Base-by-base conservation (phyloP, 257 asterid species). In the Ehretia macrophylla region DNA sequence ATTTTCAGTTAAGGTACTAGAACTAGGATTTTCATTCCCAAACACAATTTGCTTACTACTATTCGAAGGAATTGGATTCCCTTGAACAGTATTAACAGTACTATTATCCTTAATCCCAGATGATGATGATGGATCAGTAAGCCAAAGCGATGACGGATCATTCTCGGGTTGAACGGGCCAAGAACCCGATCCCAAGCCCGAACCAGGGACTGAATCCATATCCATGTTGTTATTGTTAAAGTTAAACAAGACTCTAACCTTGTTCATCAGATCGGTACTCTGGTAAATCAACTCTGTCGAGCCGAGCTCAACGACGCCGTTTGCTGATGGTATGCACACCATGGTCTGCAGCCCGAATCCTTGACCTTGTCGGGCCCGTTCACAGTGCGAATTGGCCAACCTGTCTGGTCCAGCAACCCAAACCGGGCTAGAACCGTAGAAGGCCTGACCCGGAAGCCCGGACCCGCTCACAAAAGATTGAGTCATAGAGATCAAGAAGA, bases 271-370 rank as follows among this genome's bases (percentile, higher is more conserved):
- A 80, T 87, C 95, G 5, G 82, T 67, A 67, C 80, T 87, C 69
- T 87, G 91, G 60, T 66, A 81, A 23, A 90, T 85, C 58, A 80
- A 16, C 1, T 82, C 96, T 8, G 93, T 77, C 1, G 96, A 90
- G 10, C 96, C 97, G 47, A 90, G 81, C 86, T 90, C 97, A 0
- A 90, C 96, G 14, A 90, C 95, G 35, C 95, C 97, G 71, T 74
- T 90, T 9, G 85, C 70, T 4, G 83, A 72, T 0, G 97, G 97
- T 2, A 90, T 70, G 57, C 95, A 85, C 0, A 85, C 97, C 21
- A 90, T 38, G 12, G 96, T 90, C 60, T 80, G 88, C 14, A 90
- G 72, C 54, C 97, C 97, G 59, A 72, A 82, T 0, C 77, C 74
- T 55, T 58, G 85, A 0, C 93, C 96, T 72, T 87, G 94, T 0